Base-by-base conservation (phyloP, 208 protist species). In the Leishmania martiniquensis region DNA sequence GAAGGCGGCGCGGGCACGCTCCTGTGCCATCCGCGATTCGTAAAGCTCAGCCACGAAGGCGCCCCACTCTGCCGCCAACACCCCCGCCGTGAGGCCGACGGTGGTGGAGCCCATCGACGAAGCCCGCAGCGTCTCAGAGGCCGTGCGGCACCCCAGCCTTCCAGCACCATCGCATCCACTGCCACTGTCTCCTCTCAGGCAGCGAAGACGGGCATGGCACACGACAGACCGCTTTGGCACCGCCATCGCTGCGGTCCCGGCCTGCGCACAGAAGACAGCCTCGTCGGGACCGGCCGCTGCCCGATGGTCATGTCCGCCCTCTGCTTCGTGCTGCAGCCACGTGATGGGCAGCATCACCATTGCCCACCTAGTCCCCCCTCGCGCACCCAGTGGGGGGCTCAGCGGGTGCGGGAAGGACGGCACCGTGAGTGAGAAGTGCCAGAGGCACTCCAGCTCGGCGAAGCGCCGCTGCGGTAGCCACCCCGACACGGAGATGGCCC, bases 401-500 rank as follows among this genome's bases (percentile, higher is more conserved):
- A 55, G 67, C 13, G 47, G 6, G 32, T 29, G 22, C 67, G 32
- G 15, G 15, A 54, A 12, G 17, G 67, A 72, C 29, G 39, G 65
- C 17, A 47, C 67, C 47, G 70, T 59, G 52, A 37, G 20, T 10
- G n/a, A 29, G 15, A 62, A 57, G 51, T 49, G 70, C 70, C 29
- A 37, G 70, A 74, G 70, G 32, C 51, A 6, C 70, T 74, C 49
- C 22, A 74, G 5, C 34, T 60, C 49, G 7, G 37, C 22, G 9
- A 60, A 47, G 49, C 13, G 70, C 32, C 52, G 70, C 70, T 74
- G 70, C 49, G 70, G 70, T 34, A 74, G 37, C 52, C 22, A 29
- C 22, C 70, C 70, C 22, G 52, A 74, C 12, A 45, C 29, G 6
- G 49, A 49, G 1, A 60, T 45, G 3, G 34, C 15, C 44, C 52